phyloP scores from a whole-genome alignment of 169 alveolate genomes.

The Babesia divergens region DNA sequence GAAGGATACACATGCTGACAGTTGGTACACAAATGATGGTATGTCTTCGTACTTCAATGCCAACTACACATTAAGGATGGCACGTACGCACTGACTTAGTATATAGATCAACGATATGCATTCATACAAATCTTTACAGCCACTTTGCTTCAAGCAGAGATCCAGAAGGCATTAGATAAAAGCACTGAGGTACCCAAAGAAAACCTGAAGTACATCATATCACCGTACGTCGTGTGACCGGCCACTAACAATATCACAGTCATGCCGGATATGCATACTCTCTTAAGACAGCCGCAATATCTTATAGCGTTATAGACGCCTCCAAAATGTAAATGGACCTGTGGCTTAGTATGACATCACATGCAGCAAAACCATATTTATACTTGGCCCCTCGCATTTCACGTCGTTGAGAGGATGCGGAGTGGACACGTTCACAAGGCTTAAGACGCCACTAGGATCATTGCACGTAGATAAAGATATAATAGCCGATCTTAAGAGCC shows the following conservation, averaged over 20 bases:
- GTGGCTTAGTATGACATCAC: background rate
- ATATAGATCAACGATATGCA: too few relatives aligned
- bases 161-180: constrained; percentile 5
- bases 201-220: constrained; percentile 37
- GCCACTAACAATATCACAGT: constrained; percentile 30
- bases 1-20: constrained; percentile 88
- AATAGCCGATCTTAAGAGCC: constrained; percentile 18
- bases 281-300: constrained; percentile 89
- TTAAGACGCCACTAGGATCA: constrained; percentile 90
- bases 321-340: constrained; percentile 49
- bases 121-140: background rate
- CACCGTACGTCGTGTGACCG: constrained; percentile 43
- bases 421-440: constrained; percentile 61
- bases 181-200: background rate
- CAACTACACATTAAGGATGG: too few relatives aligned
- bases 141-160: constrained; percentile 8
- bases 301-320: constrained; percentile 80
- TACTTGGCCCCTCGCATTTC: constrained; percentile 94
- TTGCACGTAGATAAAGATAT: constrained; percentile 77
- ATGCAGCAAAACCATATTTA: constrained; percentile 80
- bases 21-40: constrained; percentile 86
- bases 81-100: too few relatives aligned
- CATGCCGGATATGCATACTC: constrained; percentile 94
- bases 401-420: constrained; percentile 85
- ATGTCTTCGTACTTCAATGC: too few relatives aligned